Percentiles rank a stretch among this genome's conserved stretches.
phyloP scores from a whole-genome alignment of 2,329 filamentous ascomycete genomes.

The Trichoderma pleuroti region DNA sequence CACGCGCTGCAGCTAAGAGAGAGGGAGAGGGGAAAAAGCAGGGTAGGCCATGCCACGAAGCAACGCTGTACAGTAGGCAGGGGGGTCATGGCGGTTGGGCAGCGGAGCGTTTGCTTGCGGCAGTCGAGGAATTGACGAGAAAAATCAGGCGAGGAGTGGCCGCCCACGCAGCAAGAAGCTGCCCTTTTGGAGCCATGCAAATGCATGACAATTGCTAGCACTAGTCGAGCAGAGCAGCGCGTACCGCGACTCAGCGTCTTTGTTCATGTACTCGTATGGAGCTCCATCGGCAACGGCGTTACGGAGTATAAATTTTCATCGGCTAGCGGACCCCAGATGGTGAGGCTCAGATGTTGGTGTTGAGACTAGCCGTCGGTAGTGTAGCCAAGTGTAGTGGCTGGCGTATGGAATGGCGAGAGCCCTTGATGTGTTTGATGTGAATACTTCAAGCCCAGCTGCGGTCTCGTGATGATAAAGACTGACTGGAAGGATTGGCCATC shows the following conservation, averaged over 20 bases:
- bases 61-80: not conserved
- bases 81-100: constrained; percentile 3
- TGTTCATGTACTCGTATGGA: not conserved
- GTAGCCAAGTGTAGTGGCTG: not conserved
- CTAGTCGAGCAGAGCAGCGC: not conserved
- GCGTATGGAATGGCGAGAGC: not conserved
- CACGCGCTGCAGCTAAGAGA: constrained; percentile 11
- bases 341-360: not conserved
- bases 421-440: not conserved
- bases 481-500: not conserved
- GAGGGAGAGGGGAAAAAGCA: not conserved
- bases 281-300: constrained; percentile 13
- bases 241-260: not conserved
- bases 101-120: constrained; percentile 15
- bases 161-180: not conserved
- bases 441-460: not conserved
- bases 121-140: not conserved
- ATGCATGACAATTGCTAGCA: constrained; percentile 4
- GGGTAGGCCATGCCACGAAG: not conserved
- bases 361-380: not conserved
- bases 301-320: not conserved
- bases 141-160: constrained; percentile 5
- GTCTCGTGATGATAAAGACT: not conserved
- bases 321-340: not conserved
- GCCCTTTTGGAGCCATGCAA: constrained; percentile 6